Base-by-base conservation (phyloP, 352 stramenopile genomes). In the Globisporangium lucens region DNA sequence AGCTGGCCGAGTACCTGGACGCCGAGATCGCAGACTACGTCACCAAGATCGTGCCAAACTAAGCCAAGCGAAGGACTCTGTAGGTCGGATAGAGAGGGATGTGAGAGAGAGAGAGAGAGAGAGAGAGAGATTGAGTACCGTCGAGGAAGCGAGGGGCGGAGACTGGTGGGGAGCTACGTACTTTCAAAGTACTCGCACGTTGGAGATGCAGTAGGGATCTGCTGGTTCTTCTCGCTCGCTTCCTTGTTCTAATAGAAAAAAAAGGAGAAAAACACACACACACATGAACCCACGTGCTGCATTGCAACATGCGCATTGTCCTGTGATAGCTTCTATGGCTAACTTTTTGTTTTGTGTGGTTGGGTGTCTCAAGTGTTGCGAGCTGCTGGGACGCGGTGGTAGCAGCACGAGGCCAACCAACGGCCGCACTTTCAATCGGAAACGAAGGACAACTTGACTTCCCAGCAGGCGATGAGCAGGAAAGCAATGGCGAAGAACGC, bases 41-140 rank as follows among this genome's bases (percentile, higher is more conserved):
- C 68, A 80, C 76, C 53, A 93, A 95, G 82, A 89, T 95, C 67
- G 82, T 93, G 72, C 87, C 87, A 36, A 79, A 79, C 30, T 87
- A 82, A 72, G 56, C 55, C 5, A 29, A 20, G 33, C 4, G 20
- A 29, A 22, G 55, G 41, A 64, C 35, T 29, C 27, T 47, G 29
- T n/a, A 36, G 17, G 30, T 65, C 22, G 20, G 62, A 67, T 61
- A 65, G 59, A 56, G 36, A 61, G 29, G 27, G 22, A 46, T 38
- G 57, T 56, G 58, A 17, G 13, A 10, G 20, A 49, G 20, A 24
- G 56, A 30, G 3, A 64, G 58, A 17, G 13, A 10, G 20, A 49
- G 20, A 24, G 56, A 24, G 24, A 24, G 24, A 24, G 24, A 30
- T 22, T 13, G 52, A 36, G 24, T 58, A 35, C 9, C 29, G n/a